Conservation (phyloP, 1,284 basidiomycete genomes). For the Albatrellus sp. region DNA sequence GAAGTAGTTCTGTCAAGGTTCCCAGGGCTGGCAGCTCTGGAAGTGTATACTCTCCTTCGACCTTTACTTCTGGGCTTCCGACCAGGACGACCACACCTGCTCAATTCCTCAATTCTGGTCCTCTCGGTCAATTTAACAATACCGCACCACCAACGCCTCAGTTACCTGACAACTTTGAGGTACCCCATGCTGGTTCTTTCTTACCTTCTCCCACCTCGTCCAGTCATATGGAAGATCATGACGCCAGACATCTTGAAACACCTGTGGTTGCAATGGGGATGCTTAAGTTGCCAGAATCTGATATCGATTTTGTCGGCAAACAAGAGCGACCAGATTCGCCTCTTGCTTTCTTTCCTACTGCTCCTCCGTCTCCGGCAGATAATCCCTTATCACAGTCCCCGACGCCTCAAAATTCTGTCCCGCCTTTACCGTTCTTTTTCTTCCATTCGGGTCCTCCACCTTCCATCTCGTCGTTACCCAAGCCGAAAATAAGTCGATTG, state of each 20-base stretch:
- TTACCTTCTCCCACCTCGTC: conserved; percentile 10
- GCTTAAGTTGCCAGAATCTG: conserved; percentile 3
- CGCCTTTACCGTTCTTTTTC: conserved; percentile 43
- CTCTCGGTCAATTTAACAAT: conserved; percentile 13
- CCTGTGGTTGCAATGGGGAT: neutral
- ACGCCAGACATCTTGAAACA: conserved; percentile 3
- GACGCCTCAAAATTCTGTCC: conserved; percentile 13
- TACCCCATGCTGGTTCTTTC: conserved; percentile 5
- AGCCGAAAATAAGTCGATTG: conserved; percentile 68
- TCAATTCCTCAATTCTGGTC: conserved; percentile 14
- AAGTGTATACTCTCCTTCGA: conserved; percentile 18
- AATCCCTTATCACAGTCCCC: conserved; percentile 15
- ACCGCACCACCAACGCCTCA: conserved; percentile 13
- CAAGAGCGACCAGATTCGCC: conserved; percentile 7
- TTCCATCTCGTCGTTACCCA: conserved; percentile 30
- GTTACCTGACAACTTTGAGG: conserved; percentile 7
- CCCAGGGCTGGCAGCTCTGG: conserved; percentile 19
- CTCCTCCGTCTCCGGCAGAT: conserved; percentile 12
- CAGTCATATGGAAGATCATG: conserved; percentile 7
- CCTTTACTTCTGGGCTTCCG: conserved; percentile 17
- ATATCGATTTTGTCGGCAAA: conserved; percentile 5
- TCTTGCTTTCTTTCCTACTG: conserved; percentile 12
- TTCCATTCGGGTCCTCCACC: conserved; percentile 38
- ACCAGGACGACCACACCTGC: conserved; percentile 21
- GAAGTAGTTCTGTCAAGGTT: conserved; percentile 12